Evolutionary conservation across 2,329 filamentous ascomycete genomes (phyloP).

Genomic region (Penicillium brevicompactum): DNA sequence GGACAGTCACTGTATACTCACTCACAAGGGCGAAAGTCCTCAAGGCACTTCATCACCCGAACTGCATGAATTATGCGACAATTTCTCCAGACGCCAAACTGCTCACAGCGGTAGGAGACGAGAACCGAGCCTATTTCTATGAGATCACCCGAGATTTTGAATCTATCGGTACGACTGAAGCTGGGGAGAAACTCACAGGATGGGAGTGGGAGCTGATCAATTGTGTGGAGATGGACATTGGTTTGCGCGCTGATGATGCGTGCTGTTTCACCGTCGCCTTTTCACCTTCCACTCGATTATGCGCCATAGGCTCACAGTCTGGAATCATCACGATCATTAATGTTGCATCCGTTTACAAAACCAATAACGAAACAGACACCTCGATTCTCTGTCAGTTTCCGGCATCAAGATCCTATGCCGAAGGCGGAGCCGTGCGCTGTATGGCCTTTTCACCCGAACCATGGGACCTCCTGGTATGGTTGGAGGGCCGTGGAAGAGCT

Average conservation of each 20-base stretch:
- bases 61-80: conserved; percentile 91
- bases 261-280: conserved; percentile 54
- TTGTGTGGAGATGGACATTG: conserved; percentile 44
- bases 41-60: conserved; percentile 72
- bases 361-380: conserved; percentile 31
- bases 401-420: conserved; percentile 72
- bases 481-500: conserved; percentile 70
- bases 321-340: conserved; percentile 52
- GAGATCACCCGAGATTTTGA: conserved; percentile 43
- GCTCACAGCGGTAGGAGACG: conserved; percentile 83
- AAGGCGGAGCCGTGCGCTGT: conserved; percentile 78
- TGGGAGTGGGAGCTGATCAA: conserved; percentile 47
- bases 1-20: conserved; percentile 80
- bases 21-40: conserved; percentile 69
- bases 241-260: conserved; percentile 42
- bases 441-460: conserved; percentile 91
- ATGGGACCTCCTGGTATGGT: conserved; percentile 90
- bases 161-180: conserved; percentile 29
- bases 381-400: conserved; percentile 71
- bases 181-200: conserved; percentile 37
- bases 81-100: conserved; percentile 85
- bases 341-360: conserved; percentile 33
- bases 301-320: conserved; percentile 53
- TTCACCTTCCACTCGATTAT: conserved; percentile 51
- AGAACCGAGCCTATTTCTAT: conserved; percentile 84